Evolutionary conservation across 257 asterid genomes (phyloP).

Genomic region (Capsicum baccatum): DNA sequence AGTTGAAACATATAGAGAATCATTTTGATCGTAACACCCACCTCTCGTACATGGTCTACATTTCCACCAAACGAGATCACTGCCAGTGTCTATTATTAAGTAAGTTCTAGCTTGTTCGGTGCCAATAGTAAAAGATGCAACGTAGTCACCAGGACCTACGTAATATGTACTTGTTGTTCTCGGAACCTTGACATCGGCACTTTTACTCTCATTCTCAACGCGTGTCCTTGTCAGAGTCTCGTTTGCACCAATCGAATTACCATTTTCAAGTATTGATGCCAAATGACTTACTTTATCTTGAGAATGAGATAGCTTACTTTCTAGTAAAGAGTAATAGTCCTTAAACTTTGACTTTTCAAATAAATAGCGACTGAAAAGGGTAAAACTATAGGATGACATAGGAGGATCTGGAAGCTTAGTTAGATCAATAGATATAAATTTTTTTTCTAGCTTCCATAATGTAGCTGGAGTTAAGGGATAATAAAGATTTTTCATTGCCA

Average conservation of each 20-base stretch:
- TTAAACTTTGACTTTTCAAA: slow-evolving; percentile 13
- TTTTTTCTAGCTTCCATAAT: background rate
- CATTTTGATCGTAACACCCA: background rate
- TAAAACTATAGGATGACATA: background rate
- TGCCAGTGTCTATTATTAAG: background rate
- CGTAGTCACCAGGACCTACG: background rate
- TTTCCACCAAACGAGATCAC: background rate
- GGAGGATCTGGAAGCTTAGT: background rate
- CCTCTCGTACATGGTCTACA: background rate
- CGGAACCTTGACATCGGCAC: background rate
- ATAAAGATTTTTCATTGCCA: background rate
- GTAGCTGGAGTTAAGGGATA: background rate
- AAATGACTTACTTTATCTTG: background rate
- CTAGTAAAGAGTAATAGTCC: background rate
- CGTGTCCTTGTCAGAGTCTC: background rate
- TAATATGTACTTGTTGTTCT: background rate
- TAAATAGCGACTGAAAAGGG: background rate
- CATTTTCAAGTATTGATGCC: background rate
- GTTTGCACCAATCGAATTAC: background rate
- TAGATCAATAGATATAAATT: background rate
- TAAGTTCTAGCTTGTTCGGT: background rate
- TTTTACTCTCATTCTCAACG: background rate
- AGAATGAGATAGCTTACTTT: background rate
- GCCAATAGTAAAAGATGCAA: background rate
- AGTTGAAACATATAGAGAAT: background rate